Percentiles rank a stretch among this genome's conserved stretches.
Evolutionary conservation across 2,329 filamentous ascomycete genomes (phyloP).

Genomic region (Curvularia sp.): DNA sequence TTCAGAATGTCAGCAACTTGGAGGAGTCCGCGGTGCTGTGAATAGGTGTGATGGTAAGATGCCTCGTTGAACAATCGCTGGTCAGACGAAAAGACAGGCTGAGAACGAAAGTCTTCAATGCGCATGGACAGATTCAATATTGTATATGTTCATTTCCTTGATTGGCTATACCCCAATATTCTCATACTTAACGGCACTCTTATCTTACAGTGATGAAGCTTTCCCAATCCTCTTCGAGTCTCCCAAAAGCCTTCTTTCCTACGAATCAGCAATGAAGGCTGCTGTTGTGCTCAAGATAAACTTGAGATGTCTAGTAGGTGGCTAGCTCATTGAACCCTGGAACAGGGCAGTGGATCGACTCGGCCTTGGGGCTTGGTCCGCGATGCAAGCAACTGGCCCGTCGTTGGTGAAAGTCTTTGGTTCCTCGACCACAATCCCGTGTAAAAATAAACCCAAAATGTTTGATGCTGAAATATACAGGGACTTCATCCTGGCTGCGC

Average conservation of each 20-base stretch:
- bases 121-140: background rate
- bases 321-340: background rate
- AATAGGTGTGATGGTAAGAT: too few relatives aligned
- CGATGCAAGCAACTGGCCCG: background rate
- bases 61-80: too few relatives aligned
- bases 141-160: background rate
- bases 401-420: background rate
- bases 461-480: background rate
- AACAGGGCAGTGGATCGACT: background rate
- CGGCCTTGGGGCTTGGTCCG: background rate
- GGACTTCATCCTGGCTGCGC: slow-evolving; percentile 32
- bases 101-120: background rate
- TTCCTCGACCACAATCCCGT: background rate
- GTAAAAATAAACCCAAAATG: background rate
- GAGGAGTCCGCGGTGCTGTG: too few relatives aligned
- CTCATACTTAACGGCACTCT: background rate
- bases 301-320: background rate
- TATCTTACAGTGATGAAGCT: background rate
- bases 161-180: background rate
- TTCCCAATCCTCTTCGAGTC: background rate
- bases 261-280: background rate
- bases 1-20: too few relatives aligned
- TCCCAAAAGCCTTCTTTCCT: background rate
- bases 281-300: background rate
- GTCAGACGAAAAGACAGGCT: too few relatives aligned